phyloP scores from a whole-genome alignment of 306 rosid genomes.

The Ochetophila trinervis region DNA sequence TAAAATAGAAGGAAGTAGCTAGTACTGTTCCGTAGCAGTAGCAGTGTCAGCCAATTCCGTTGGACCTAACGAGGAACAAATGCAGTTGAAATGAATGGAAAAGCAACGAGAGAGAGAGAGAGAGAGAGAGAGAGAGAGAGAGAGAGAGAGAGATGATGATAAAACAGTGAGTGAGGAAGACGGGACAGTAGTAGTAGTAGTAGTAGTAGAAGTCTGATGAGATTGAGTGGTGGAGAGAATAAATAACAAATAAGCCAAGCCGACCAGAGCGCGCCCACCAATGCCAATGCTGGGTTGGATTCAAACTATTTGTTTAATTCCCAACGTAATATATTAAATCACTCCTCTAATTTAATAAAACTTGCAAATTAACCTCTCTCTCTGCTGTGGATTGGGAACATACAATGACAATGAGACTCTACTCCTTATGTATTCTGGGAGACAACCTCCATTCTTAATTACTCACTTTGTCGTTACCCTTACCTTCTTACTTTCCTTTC shows the following conservation, averaged over 20 bases:
- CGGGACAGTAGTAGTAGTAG: conserved; percentile 4
- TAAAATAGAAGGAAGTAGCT: too few relatives aligned
- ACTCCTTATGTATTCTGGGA: conserved; percentile 16
- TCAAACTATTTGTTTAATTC: conserved; percentile 53
- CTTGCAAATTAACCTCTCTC: too few relatives aligned
- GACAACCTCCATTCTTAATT: conserved; percentile 41
- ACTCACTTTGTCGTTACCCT: conserved; percentile 34
- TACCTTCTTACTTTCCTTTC: neutral
- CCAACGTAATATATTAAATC: conserved; percentile 26
- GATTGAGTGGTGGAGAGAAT: conserved; percentile 14
- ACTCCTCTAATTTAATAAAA: too few relatives aligned
- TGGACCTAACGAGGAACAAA: too few relatives aligned
- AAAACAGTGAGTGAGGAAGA: conserved; percentile 15
- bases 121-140: neutral
- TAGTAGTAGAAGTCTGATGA: neutral
- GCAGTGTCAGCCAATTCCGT: too few relatives aligned
- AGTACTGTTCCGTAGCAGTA: too few relatives aligned
- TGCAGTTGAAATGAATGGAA: too few relatives aligned
- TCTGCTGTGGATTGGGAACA: neutral
- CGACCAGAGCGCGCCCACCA: conserved; percentile 75
- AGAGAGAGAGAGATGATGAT: neutral
- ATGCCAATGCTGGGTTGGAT: conserved; percentile 62
- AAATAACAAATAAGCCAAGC: conserved; percentile 42
- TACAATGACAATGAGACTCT: conserved; percentile 28
- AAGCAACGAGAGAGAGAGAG: too few relatives aligned